These are phyloP conservation scores for Trichopus zeylanicus DNA, from an alignment of 116 monocot genomes.

Conservation along the genomic window DNA sequence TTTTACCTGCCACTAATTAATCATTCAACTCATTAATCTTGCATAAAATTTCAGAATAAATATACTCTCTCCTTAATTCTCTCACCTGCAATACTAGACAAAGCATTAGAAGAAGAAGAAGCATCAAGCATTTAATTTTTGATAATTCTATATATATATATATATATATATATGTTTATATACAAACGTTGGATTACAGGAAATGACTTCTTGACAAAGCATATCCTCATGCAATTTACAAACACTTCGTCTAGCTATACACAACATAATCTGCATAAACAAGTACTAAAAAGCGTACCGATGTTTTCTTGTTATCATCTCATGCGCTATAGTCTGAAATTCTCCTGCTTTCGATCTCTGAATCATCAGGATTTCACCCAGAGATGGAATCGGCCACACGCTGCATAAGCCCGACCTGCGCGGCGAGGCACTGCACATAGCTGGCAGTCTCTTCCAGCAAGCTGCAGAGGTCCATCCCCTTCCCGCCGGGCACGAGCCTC, in stretches of 20 bases:
- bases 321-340: background rate
- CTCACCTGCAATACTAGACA: background rate
- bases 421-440: slow-evolving; percentile 30
- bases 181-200: background rate
- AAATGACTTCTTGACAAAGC: no score
- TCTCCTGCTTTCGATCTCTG: background rate
- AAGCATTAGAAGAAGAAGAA: background rate
- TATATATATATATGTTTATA: background rate
- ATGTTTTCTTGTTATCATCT: background rate
- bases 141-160: background rate
- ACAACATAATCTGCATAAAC: background rate
- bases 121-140: background rate
- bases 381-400: slow-evolving; percentile 18
- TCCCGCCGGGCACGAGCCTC: slow-evolving; percentile 44
- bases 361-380: background rate
- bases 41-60: background rate
- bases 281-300: background rate
- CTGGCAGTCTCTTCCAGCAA: slow-evolving; percentile 39
- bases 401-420: slow-evolving; percentile 50
- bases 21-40: background rate
- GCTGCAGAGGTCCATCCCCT: slow-evolving; percentile 27
- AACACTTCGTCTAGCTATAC: background rate
- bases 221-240: background rate
- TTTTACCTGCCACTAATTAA: background rate
- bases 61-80: background rate